Conservation (phyloP, 371 early-diverging fungal species). For the Vairimorpha necatrix region DNA sequence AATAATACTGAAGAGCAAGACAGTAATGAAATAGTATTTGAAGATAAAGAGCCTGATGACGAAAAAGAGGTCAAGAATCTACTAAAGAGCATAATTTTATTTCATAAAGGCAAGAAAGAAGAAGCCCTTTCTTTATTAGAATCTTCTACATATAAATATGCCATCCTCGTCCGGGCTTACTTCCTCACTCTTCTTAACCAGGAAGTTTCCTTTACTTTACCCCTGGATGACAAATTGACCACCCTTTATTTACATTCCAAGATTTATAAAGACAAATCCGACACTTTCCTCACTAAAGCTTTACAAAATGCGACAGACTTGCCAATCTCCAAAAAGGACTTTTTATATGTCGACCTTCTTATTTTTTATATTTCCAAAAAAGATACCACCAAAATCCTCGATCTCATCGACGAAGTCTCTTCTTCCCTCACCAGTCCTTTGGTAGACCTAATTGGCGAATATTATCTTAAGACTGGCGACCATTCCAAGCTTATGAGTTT, state of each 20-base stretch:
- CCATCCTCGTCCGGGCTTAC: background rate
- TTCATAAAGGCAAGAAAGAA: constrained; percentile 6
- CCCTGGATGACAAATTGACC: constrained; percentile 18
- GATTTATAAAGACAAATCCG: constrained; percentile 7
- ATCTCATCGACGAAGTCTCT: background rate
- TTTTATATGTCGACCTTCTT: constrained; percentile 10
- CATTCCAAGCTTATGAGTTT: background rate
- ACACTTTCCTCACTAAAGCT: background rate
- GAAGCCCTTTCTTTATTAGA: constrained; percentile 10
- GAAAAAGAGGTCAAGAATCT: constrained; percentile 12
- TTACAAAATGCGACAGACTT: background rate
- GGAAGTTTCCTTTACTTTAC: background rate
- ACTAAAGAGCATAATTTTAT: background rate
- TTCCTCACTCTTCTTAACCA: background rate
- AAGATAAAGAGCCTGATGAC: background rate
- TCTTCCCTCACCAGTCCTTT: background rate
- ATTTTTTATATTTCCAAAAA: constrained; percentile 10
- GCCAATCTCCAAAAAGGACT: background rate
- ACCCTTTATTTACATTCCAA: constrained; percentile 14
- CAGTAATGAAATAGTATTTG: background rate
- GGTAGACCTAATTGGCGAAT: constrained; percentile 15
- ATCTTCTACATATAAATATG: constrained; percentile 17
- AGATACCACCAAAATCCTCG: background rate
- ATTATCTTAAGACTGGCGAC: constrained; percentile 12
- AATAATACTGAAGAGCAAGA: background rate